Evolutionary conservation across 139 green algal genomes (phyloP), one percentile per base, ranked within the genome.

Genomic region (Chlamydomonas schloesseri): DNA sequence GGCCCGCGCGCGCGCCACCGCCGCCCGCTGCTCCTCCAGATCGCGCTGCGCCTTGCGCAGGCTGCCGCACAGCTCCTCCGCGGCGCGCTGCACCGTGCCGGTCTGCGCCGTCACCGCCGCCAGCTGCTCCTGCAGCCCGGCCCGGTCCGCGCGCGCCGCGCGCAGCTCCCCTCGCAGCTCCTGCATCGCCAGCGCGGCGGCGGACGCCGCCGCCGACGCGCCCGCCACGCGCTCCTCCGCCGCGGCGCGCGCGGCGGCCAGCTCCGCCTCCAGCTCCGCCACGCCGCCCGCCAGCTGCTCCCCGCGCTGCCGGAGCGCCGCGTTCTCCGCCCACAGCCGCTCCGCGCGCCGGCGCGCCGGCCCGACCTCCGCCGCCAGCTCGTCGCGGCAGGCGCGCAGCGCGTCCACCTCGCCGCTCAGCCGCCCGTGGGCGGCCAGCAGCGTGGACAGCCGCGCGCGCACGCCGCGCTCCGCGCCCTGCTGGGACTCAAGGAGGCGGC

Each of bases 61-160:
- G 17, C 50, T 50, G 74, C 74, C 57, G 57, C 55, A 71, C 74
- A 81, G 74, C 74, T 70, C 74, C 57, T 33, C 55, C 55, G 74
- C 74, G 14, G 74, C 74, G 13, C 31, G 46, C 74, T 81, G 74
- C 55, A 69, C 74, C 20, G 57, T 11, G 29, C n/a, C 74, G 18
- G 74, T 70, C 53, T 81, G 74, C 74, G 34, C 18, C 55, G 34
- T 58, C 74, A 81, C 31, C 33, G n/a, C 60, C n/a, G 55, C 34
- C 33, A 81, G 74, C 57, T 81, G 74, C 74, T 81, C 50, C 74
- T 81, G 74, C 74, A 81, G 74, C 55, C 55, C 11, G 53, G 68
- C 53, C 23, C 74, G 74, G 33, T 81, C 74, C 33, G 46, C n/a
- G 31, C 33, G 53, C 55, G 74, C 74, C 3, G 31, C 34, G 42